phyloP scores from a whole-genome alignment of 805 yeast genomes.

The Metschnikowia henanensis region DNA sequence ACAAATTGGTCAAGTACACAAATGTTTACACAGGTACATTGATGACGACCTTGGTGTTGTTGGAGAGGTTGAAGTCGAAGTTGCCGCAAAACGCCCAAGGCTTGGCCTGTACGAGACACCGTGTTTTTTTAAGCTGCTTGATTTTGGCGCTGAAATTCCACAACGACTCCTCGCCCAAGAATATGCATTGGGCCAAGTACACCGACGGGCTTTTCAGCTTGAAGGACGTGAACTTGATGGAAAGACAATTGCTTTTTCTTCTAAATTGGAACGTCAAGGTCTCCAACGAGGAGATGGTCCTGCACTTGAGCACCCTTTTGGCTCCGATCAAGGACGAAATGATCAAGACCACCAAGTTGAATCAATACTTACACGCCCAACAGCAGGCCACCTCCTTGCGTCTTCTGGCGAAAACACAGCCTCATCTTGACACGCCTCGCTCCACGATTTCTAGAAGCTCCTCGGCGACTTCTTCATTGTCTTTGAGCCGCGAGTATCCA shows the following conservation, averaged over 20 bases:
- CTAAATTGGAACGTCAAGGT: conserved; percentile 69
- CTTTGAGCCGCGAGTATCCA: conserved; percentile 15
- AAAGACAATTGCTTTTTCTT: conserved; percentile 67
- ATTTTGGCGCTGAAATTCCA: conserved; percentile 72
- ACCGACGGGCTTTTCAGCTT: conserved; percentile 70
- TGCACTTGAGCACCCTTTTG: conserved; percentile 45
- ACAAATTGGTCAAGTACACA: conserved; percentile 68
- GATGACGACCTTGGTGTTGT: conserved; percentile 68
- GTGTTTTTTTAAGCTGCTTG: conserved; percentile 73
- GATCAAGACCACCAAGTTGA: conserved; percentile 34
- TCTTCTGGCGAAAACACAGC: conserved; percentile 3
- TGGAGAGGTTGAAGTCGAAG: conserved; percentile 57
- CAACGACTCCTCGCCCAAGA: conserved; percentile 78
- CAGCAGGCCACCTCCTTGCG: conserved; percentile 19
- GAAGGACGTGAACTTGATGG: conserved; percentile 78
- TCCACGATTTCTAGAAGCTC: conserved; percentile 17
- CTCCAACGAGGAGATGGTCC: conserved; percentile 42
- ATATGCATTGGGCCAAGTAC: conserved; percentile 76
- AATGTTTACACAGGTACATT: conserved; percentile 81
- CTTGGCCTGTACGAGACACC: conserved; percentile 75
- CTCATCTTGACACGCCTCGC: conserved; percentile 3
- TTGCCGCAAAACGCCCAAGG: conserved; percentile 75
- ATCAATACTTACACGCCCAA: conserved; percentile 29
- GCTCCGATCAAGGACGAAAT: conserved; percentile 50
- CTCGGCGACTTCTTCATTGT: conserved; percentile 17